Evolutionary conservation across 2,329 filamentous ascomycete genomes (phyloP), one percentile per base, ranked within the genome.

Genomic region (Fonsecaea nubica): DNA sequence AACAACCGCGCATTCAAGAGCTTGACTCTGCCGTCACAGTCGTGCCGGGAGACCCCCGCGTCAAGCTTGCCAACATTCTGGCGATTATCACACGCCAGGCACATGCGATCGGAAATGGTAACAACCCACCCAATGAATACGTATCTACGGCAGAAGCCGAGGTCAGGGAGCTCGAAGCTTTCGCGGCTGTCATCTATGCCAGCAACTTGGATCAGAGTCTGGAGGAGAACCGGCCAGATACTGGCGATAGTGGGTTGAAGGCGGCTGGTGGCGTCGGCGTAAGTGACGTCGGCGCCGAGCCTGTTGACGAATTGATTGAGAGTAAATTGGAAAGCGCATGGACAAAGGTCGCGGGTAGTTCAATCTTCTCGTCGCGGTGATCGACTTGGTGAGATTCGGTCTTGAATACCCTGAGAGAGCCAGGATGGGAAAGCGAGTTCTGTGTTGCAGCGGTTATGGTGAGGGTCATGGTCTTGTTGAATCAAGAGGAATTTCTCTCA

Each of bases 71-170:
- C 55, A 96, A 92, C 78, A 90, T 96, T 61, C 83, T 99, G 40
- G 96, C 94, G 2, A 90, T 96, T 5, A 86, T 98, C 73, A 95
- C 93, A 45, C 88, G 92, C 72, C 93, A 99, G 81, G 94, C 94
- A 4, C 93, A 97, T 77, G 86, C 84, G 62, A 96, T 99, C 72
- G 94, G 93, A 60, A 89, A 90, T 74, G 92, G 92, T 72, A 71
- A 66, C 42, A 77, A 77, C 42, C 75, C 79, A 13, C 79, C 79
- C 1, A 83, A 83, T 65, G 76, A 82, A 55, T 83, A 83, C 67
- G 73, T 83, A 21, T 71, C 74, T 1, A 75, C 76, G 1, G 81
- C 82, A 75, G 80, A 82, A 59, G 77, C 80, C 59, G 78, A 79
- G 21, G 81, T 82, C 0, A 78, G 78, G n/a, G 80, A 83, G 68